Evolutionary conservation across 805 yeast species (phyloP), one percentile per base, ranked within the genome.

Genomic region (Geotrichum ghanense): DNA sequence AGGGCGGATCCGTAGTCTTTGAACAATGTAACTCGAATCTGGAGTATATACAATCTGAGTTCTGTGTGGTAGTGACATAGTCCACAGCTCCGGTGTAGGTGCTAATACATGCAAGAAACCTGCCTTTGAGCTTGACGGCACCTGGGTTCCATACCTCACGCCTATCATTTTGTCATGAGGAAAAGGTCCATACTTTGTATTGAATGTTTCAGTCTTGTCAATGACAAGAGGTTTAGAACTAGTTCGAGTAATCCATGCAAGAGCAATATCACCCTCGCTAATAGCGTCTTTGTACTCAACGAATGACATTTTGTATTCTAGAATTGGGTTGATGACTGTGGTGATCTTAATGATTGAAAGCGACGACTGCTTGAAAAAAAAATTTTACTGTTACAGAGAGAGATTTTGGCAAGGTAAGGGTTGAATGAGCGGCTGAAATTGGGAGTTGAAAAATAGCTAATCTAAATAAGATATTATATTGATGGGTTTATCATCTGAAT

Each of bases 1-100:
- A 12, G 85, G 77, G 17, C 76, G 70, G 46, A 92, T 79, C 41
- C 78, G 74, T 51, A 92, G 67, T 56, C 95, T 69, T 61, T 90
- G 95, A 51, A 85, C 75, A 46, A 92, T 88, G 57, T 86, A 92
- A 23, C 95, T 78, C 2, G 96, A 83, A 62, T 92, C 99, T 7
- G 95, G 95, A 0, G 97, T 84, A 61, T 92, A 92, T 1, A 92
- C 97, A 53, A 92, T 92, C 67, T 92, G 99, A 0, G 99, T 92
- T 64, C 99, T 73, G 61, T 92, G 99, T 2, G 98, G 97, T 27
- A 92, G 69, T 0, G 97, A 85, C n/a, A 86, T 58, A 0, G 96
- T 83, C 99, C 99, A 92, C 20, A 92, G 67, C 64, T 92, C 99
- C 0, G 99, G 89, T 0, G 95, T 81, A 1, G 98, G 97, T 50